Evolutionary conservation across 257 asterid species (phyloP).

Genomic region (Osmanthus fragrans): DNA sequence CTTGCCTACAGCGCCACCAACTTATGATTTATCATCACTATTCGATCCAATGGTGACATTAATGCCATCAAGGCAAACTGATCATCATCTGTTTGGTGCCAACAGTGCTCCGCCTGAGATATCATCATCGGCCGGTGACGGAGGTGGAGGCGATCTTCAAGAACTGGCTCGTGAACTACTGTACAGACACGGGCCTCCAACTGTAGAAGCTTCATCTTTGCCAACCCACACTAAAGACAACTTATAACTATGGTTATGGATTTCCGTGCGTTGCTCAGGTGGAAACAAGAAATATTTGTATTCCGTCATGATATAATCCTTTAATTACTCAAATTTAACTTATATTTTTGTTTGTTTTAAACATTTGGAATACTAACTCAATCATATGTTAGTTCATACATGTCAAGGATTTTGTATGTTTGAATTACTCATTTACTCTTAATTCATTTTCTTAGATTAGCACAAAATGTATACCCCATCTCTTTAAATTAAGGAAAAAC

Average conservation of each 20-base stretch:
- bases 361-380: constrained; percentile 16
- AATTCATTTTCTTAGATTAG: too few relatives aligned
- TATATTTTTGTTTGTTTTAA: constrained; percentile 1
- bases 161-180: constrained; percentile 80
- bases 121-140: constrained; percentile 24
- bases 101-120: constrained; percentile 26
- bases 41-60: constrained; percentile 60
- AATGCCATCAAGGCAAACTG: constrained; percentile 41
- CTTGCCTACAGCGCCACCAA: constrained; percentile 54
- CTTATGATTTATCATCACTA: constrained; percentile 66
- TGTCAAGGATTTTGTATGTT: not conserved
- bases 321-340: constrained; percentile 3
- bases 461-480: too few relatives aligned
- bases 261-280: not conserved
- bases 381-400: not conserved
- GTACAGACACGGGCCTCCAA: constrained; percentile 51
- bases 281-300: not conserved
- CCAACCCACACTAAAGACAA: constrained; percentile 47
- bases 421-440: too few relatives aligned
- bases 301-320: too few relatives aligned
- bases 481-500: too few relatives aligned
- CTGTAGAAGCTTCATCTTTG: constrained; percentile 39
- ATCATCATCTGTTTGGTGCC: constrained; percentile 36
- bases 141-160: constrained; percentile 63
- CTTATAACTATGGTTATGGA: not conserved